Evolutionary conservation across 2,329 filamentous ascomycete species (phyloP).

Genomic region (Aspergillus glaucus): DNA sequence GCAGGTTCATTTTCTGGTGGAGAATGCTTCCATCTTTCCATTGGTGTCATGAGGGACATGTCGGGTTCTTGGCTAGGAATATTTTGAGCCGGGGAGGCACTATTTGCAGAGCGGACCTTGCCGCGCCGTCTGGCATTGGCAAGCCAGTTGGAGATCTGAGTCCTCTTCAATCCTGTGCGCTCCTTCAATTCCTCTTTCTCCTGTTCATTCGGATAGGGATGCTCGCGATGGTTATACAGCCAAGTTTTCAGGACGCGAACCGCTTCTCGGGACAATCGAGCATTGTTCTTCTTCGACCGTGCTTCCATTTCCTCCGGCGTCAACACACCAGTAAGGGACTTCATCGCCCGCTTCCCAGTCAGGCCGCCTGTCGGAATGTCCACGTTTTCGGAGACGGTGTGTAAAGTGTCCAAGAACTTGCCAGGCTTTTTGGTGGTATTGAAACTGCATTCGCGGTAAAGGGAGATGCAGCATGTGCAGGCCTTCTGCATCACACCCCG

Average conservation of each 20-base stretch:
- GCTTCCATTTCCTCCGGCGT: constrained; percentile 32
- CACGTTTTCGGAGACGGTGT: constrained; percentile 39
- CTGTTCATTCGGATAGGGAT: constrained; percentile 82
- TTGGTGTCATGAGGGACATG: constrained; percentile 51
- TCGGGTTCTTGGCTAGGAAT: constrained; percentile 59
- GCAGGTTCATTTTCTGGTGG: constrained; percentile 65
- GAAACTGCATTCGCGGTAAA: constrained; percentile 44
- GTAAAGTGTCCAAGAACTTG: constrained; percentile 39
- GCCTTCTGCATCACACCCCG: constrained; percentile 39
- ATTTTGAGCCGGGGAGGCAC: constrained; percentile 64
- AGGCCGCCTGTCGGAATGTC: constrained; percentile 32
- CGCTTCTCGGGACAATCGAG: constrained; percentile 73
- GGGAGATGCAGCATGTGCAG: constrained; percentile 44
- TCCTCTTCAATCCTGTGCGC: constrained; percentile 72
- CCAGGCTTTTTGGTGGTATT: constrained; percentile 36
- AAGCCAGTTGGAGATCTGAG: constrained; percentile 86
- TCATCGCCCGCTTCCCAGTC: constrained; percentile 36
- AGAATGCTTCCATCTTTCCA: constrained; percentile 64
- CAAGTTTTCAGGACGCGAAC: constrained; percentile 77
- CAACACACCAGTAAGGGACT: constrained; percentile 32
- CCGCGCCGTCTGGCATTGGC: constrained; percentile 80
- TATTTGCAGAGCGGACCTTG: constrained; percentile 63
- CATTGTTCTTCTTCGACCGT: constrained; percentile 57
- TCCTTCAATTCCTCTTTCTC: constrained; percentile 75
- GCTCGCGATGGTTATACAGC: constrained; percentile 70